Evolutionary conservation across 495 filamentous ascomycete species (phyloP), one percentile per base, ranked within the genome.

Genomic region (Annulohypoxylon maeteangense): DNA sequence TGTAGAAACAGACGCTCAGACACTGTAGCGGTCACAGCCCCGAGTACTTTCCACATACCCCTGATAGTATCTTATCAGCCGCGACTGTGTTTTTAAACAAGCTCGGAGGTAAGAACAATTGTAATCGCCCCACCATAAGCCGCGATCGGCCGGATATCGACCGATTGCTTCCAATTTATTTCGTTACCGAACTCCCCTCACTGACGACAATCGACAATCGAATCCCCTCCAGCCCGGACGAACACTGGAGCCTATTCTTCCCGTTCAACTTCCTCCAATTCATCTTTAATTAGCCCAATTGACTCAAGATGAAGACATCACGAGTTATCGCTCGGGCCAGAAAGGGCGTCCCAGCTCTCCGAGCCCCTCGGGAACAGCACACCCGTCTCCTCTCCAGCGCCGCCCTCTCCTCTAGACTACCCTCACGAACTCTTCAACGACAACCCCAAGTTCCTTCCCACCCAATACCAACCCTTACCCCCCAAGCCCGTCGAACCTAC

Each of bases 221-320:
- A 44, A 38, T n/a, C 36, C 44, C 50, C 58, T 48, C 38, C 20
- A 62, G 22, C 48, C 38, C 55, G 48, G 48, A 50, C 22, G n/a
- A 64, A 54, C 22, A 6, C n/a, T 29, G 11, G 36, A n/a, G 25
- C 31, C 6, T 56, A 44, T 59, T 38, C 47, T 48, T 20, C 8
- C 32, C n/a, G 36, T 16, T 63, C 5, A 4, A 57, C 31, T 32
- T 59, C 27, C 36, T 47, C 25, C 42, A 57, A 71, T 67, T 67
- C 63, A 55, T 36, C 62, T 11, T 51, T 65, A 69, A 76, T 78
- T 77, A 67, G 69, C 47, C 48, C 71, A 72, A 79, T 78, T 76
- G 73, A 71, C 44, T 25, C 60, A 75, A 67, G 23, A 82, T 82
- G 80, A 80, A 75, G 71, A 53, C 72, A 25, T 73, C 77, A 27